phyloP scores from a whole-genome alignment of 345 rosid species.

The Stellera chamaejasme region DNA sequence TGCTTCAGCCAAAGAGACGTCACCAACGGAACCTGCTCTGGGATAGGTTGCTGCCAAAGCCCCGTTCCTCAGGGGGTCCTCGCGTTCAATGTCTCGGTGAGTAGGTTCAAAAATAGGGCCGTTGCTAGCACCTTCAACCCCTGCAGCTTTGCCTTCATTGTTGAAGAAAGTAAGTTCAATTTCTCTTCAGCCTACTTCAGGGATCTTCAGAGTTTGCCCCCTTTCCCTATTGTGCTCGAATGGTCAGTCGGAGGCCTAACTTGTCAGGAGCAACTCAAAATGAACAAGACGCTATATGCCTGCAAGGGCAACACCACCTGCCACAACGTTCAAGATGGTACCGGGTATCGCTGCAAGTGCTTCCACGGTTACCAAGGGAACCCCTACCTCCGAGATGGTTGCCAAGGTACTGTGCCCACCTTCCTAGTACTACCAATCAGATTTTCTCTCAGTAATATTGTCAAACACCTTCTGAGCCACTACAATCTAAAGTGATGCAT shows the following conservation, averaged over 20 bases:
- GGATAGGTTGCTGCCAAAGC: constrained; percentile 8
- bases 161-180: background rate
- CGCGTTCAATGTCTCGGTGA: background rate
- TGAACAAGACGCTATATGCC: background rate
- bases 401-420: constrained; percentile 1
- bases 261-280: background rate
- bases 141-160: constrained; percentile 17
- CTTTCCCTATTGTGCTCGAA: background rate
- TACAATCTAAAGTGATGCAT: no score
- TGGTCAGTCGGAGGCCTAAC: constrained; percentile 7
- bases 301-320: constrained; percentile 6
- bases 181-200: constrained; percentile 2
- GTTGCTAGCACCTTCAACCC: background rate
- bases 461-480: no score
- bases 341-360: constrained; percentile 13
- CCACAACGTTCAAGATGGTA: background rate
- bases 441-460: background rate
- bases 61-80: constrained; percentile 1
- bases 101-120: background rate
- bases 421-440: no score
- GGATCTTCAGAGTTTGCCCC: background rate
- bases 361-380: constrained; percentile 11
- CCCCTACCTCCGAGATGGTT: constrained; percentile 13
- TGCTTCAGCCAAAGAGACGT: constrained; percentile 1
- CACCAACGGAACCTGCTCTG: background rate